Percentiles rank a stretch among this genome's conserved stretches.
These are phyloP conservation scores for Hypoxylon trugodes DNA, from an alignment of 495 filamentous ascomycete species.

Conservation along the genomic window DNA sequence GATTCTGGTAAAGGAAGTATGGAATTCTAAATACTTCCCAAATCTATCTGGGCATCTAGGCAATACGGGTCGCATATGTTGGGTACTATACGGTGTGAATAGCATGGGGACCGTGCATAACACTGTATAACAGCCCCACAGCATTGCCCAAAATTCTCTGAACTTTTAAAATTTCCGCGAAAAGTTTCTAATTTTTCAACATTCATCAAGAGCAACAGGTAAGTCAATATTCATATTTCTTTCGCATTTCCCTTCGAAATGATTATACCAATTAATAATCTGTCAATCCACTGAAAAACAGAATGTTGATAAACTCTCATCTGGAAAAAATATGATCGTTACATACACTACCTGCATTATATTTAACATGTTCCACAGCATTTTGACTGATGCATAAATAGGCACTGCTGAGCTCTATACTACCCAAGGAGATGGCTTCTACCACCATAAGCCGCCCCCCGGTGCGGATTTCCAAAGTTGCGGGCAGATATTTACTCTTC, in stretches of 20 bases:
- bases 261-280: slow-evolving; percentile 76
- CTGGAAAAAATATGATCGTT: slow-evolving; percentile 50
- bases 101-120: too few relatives aligned
- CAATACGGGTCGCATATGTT: too few relatives aligned
- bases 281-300: slow-evolving; percentile 86
- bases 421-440: slow-evolving; percentile 41
- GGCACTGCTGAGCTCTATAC: neutral
- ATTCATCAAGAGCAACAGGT: slow-evolving; percentile 30
- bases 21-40: slow-evolving; percentile 68
- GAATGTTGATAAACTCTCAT: slow-evolving; percentile 49
- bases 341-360: neutral
- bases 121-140: slow-evolving; percentile 24
- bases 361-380: neutral
- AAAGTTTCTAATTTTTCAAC: slow-evolving; percentile 23
- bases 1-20: slow-evolving; percentile 53
- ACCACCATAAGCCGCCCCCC: slow-evolving; percentile 33
- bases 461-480: slow-evolving; percentile 83
- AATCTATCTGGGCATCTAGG: too few relatives aligned
- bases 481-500: slow-evolving; percentile 86
- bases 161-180: slow-evolving; percentile 32
- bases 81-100: slow-evolving; percentile 7
- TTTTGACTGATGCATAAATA: slow-evolving; percentile 33
- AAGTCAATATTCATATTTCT: slow-evolving; percentile 16
- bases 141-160: slow-evolving; percentile 19
- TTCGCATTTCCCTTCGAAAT: slow-evolving; percentile 53